Evolutionary conservation across 1,139 yeast genomes (phyloP).

Genomic region (Arxiozyma telluris): DNA sequence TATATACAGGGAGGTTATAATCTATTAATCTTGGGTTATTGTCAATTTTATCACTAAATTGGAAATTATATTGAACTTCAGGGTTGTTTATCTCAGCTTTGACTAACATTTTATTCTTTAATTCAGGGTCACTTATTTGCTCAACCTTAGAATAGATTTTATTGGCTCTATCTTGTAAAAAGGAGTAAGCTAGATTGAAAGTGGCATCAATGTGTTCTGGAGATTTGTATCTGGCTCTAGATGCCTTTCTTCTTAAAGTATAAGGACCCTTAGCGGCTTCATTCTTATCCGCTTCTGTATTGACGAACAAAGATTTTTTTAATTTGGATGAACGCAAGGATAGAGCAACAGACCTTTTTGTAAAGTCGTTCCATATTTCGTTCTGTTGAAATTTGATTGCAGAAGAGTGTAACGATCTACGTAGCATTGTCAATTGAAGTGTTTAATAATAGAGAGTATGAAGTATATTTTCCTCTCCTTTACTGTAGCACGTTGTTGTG

Average conservation of each 20-base stretch:
- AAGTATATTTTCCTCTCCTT: no score
- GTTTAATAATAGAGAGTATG: no score
- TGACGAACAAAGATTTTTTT: constrained; percentile 15
- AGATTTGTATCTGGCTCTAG: constrained; percentile 47
- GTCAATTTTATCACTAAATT: constrained; percentile 33
- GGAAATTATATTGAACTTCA: constrained; percentile 65
- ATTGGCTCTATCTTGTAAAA: constrained; percentile 44
- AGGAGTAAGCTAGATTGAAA: constrained; percentile 57
- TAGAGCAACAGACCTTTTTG: constrained; percentile 18
- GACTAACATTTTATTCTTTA: constrained; percentile 29
- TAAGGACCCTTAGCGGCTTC: constrained; percentile 32
- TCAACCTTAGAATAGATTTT: constrained; percentile 18
- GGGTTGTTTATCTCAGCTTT: constrained; percentile 69
- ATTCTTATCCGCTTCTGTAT: constrained; percentile 9
- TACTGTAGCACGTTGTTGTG: no score
- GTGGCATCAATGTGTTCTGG: constrained; percentile 66
- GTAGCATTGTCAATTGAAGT: neutral
- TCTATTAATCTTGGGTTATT: constrained; percentile 45
- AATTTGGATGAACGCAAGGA: constrained; percentile 12
- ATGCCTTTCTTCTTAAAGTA: constrained; percentile 38
- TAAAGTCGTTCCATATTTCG: constrained; percentile 20
- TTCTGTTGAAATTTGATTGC: neutral
- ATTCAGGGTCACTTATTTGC: constrained; percentile 26
- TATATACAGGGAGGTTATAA: constrained; percentile 67
- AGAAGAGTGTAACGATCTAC: constrained; percentile 2